Conservation (phyloP, 2,329 filamentous ascomycete genomes). For the Leptographium lundbergii region DNA sequence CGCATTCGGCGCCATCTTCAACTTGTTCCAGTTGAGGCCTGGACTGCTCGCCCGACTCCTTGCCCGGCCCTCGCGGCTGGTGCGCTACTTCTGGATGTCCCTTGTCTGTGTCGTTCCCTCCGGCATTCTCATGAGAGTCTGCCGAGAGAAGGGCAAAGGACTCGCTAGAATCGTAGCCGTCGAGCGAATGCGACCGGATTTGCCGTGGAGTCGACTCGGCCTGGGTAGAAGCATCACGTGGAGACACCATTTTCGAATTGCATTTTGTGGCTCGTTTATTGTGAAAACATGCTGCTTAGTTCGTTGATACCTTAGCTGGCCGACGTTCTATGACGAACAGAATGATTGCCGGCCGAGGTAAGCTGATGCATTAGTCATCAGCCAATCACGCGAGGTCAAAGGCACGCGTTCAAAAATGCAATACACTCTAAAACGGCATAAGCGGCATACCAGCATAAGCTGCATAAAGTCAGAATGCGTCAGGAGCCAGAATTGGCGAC, state of each 20-base stretch:
- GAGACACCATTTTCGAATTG: not conserved
- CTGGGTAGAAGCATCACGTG: not conserved
- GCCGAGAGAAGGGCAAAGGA: not conserved
- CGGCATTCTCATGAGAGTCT: not conserved
- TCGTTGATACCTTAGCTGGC: not conserved
- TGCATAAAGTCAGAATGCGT: no score
- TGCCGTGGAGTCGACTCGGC: not conserved
- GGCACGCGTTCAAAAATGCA: not conserved
- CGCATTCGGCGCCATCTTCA: not conserved
- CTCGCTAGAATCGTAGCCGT: not conserved
- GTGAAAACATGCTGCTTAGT: not conserved
- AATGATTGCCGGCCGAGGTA: not conserved
- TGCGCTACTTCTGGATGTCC: no score
- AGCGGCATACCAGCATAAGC: no score
- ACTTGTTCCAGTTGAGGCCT: not conserved
- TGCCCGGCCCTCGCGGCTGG: no score
- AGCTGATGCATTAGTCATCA: not conserved
- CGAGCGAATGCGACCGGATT: not conserved
- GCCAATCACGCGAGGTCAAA: not conserved
- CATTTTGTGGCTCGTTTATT: no score
- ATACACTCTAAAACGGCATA: no score
- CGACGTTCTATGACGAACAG: not conserved
- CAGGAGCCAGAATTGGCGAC: no score
- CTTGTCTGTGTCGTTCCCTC: not conserved
- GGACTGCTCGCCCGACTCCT: not conserved